These are phyloP conservation scores for Prunus salicina DNA, from an alignment of 306 rosid genomes.

Conservation along the genomic window DNA sequence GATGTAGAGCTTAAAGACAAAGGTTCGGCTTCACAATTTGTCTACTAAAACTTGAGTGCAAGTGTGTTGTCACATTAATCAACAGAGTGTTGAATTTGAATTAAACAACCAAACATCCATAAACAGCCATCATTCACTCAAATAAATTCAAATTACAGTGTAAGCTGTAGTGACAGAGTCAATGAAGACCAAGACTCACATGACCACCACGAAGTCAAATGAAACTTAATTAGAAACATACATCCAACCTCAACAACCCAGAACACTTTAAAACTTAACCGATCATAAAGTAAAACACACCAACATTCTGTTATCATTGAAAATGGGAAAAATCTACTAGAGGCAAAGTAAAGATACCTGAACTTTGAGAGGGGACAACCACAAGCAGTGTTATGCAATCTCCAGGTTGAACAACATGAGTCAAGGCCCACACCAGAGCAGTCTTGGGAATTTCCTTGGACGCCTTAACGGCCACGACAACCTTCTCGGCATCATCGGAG, in stretches of 20 bases:
- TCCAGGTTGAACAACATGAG: conserved; percentile 98
- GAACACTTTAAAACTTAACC: not conserved
- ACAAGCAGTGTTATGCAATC: conserved; percentile 92
- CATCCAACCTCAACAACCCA: conserved; percentile 8
- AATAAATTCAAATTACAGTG: not conserved
- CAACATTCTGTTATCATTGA: not conserved
- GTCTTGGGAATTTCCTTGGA: conserved; percentile 88
- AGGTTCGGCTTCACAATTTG: not conserved
- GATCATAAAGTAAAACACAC: not conserved
- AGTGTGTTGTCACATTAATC: not conserved
- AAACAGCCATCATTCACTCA: not conserved
- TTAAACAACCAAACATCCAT: not conserved
- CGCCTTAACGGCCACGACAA: conserved; percentile 93
- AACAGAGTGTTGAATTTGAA: too few species aligned
- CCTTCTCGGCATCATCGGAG: conserved; percentile 78
- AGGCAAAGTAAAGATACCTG: conserved; percentile 50
- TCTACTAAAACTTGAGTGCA: not conserved
- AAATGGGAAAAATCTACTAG: conserved; percentile 9
- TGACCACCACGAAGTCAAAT: too few species aligned
- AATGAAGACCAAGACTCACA: not conserved
- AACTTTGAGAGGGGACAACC: conserved; percentile 84
- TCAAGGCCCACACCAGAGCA: conserved; percentile 93
- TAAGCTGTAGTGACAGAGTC: not conserved
- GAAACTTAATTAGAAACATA: not conserved
- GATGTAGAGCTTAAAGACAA: not conserved